Evolutionary conservation across 2,329 filamentous ascomycete species (phyloP).

Genomic region (Calonectria ilicicola): DNA sequence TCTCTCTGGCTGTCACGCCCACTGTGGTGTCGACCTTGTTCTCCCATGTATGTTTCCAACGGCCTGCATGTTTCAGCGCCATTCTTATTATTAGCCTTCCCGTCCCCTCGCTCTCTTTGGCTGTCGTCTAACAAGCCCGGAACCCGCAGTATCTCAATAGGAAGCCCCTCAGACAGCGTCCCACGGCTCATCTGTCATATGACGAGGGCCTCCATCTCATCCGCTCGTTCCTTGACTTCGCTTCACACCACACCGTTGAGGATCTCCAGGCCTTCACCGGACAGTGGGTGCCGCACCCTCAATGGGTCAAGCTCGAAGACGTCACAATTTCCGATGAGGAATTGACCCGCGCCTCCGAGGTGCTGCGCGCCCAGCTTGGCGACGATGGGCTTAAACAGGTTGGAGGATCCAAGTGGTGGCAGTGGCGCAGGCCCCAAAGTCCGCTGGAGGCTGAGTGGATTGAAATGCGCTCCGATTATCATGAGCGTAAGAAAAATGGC

Average conservation of each 20-base stretch:
- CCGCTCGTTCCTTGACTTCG: conserved; percentile 85
- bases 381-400: conserved; percentile 78
- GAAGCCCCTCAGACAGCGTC: conserved; percentile 79
- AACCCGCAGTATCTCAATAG: conserved; percentile 80
- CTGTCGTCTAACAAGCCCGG: conserved; percentile 20
- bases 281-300: conserved; percentile 90
- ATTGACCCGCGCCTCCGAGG: conserved; percentile 73
- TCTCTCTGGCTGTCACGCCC: conserved; percentile 87
- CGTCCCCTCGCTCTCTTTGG: neutral
- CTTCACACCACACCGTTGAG: conserved; percentile 91
- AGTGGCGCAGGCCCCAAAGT: conserved; percentile 79
- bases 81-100: neutral
- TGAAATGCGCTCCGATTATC: conserved; percentile 85
- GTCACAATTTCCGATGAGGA: conserved; percentile 74
- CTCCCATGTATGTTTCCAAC: conserved; percentile 75
- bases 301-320: conserved; percentile 85
- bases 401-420: conserved; percentile 89
- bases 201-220: conserved; percentile 92
- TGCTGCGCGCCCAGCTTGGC: conserved; percentile 81
- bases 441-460: conserved; percentile 91
- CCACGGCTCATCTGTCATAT: conserved; percentile 92
- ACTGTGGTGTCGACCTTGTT: conserved; percentile 89
- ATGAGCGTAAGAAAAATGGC: conserved; percentile 73
- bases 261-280: conserved; percentile 91
- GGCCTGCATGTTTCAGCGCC: neutral